These are phyloP conservation scores for Candida sanyaensis DNA, from an alignment of 1,139 yeast genomes.

Conservation along the genomic window DNA sequence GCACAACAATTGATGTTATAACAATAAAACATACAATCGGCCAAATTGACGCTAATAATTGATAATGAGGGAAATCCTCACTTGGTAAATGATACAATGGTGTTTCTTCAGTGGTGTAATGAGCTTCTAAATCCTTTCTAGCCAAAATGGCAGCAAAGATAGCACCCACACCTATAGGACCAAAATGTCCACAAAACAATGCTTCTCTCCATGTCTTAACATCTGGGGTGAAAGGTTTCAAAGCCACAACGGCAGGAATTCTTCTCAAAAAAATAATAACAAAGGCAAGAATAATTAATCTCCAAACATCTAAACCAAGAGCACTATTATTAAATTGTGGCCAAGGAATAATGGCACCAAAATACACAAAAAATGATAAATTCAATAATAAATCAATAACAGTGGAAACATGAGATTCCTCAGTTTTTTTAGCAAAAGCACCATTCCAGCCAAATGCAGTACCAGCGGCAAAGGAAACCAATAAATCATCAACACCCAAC, in stretches of 20 bases:
- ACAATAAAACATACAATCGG: conserved; percentile 87
- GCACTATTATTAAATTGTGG: conserved; percentile 65
- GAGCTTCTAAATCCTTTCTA: conserved; percentile 70
- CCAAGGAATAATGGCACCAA: conserved; percentile 97
- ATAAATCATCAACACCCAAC: conserved; percentile 88
- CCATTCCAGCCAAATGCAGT: conserved; percentile 98
- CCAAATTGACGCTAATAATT: conserved; percentile 78
- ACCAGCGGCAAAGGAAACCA: conserved; percentile 95
- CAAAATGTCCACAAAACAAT: conserved; percentile 93
- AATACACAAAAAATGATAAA: conserved; percentile 87
- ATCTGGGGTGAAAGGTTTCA: conserved; percentile 88
- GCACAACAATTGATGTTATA: conserved; percentile 84
- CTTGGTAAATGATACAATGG: conserved; percentile 60
- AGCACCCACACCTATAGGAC: conserved; percentile 98
- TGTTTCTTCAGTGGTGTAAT: conserved; percentile 56
- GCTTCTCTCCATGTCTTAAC: conserved; percentile 95
- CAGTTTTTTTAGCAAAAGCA: conserved; percentile 84
- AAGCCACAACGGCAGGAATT: conserved; percentile 79
- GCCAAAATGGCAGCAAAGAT: conserved; percentile 88
- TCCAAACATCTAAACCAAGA: conserved; percentile 81
- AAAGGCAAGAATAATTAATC: conserved; percentile 75
- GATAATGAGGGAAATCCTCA: conserved; percentile 59
- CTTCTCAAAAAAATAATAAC: conserved; percentile 85
- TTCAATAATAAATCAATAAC: conserved; percentile 84
- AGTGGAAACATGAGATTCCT: conserved; percentile 89